Conservation (phyloP, 768 basidiomycete species). For the Fistulinella prunicolor region DNA sequence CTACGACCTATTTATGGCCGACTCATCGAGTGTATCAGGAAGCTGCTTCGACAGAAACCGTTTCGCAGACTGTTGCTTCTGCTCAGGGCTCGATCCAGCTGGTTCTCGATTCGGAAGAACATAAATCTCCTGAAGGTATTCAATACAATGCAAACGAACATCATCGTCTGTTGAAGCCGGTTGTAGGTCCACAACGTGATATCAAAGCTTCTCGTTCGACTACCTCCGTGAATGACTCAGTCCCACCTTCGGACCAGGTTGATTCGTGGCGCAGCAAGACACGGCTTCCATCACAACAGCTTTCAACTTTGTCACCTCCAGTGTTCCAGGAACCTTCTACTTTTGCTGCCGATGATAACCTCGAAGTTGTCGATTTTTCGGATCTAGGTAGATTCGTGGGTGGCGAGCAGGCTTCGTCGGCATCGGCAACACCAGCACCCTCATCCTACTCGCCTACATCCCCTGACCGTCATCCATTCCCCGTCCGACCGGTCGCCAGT, state of each 20-base stretch:
- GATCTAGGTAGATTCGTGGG: constrained; percentile 72
- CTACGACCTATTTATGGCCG: constrained; percentile 4
- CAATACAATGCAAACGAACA: constrained; percentile 25
- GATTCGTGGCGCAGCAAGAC: constrained; percentile 69
- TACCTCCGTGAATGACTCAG: constrained; percentile 22
- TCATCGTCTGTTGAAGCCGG: constrained; percentile 35
- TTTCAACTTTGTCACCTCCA: constrained; percentile 31
- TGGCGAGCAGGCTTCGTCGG: constrained; percentile 21
- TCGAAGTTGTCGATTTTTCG: constrained; percentile 79
- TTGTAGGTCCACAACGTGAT: constrained; percentile 23
- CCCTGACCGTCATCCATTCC: constrained; percentile 25
- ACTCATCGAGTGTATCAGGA: constrained; percentile 26
- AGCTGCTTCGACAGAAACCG: constrained; percentile 40
- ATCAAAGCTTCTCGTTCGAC: too few relatives aligned
- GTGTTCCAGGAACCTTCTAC: constrained; percentile 38
- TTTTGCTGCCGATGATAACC: constrained; percentile 50
- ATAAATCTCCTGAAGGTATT: neutral
- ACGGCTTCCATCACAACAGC: constrained; percentile 27
- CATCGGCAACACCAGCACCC: constrained; percentile 11
- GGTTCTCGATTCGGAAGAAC: constrained; percentile 6
- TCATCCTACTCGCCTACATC: constrained; percentile 18
- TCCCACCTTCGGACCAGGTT: constrained; percentile 34
- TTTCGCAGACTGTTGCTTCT: constrained; percentile 45
- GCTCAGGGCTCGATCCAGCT: constrained; percentile 6
- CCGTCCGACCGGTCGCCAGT: constrained; percentile 54